Evolutionary conservation across 164 flowering plant genomes (phyloP).

Genomic region (Magnolia changhungtana): DNA sequence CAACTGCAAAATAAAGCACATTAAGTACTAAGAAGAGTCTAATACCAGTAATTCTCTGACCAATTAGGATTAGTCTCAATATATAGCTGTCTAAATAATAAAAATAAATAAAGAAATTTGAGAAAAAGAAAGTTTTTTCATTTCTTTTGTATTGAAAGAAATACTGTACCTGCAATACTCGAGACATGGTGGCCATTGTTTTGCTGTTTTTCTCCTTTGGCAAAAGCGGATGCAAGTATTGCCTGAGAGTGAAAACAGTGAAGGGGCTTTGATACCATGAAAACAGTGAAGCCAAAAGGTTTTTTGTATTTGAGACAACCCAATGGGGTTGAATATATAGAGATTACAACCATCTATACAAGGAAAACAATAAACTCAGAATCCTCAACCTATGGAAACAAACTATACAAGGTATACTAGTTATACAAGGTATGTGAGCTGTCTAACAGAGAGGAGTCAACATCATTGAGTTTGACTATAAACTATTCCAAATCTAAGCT

Average conservation of each 20-base stretch:
- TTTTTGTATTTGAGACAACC: too few species aligned
- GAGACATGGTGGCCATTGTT: conserved; percentile 53
- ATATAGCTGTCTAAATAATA: neutral
- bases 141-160: neutral
- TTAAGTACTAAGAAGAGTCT: neutral
- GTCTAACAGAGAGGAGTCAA: conserved; percentile 12
- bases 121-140: neutral
- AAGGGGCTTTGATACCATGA: too few species aligned
- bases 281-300: too few species aligned
- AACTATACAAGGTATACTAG: too few species aligned
- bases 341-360: too few species aligned
- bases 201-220: conserved; percentile 55
- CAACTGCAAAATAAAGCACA: conserved; percentile 46
- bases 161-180: conserved; percentile 72
- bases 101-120: neutral
- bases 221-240: conserved; percentile 84
- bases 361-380: too few species aligned
- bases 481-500: neutral
- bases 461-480: neutral
- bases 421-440: too few species aligned
- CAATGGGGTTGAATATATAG: too few species aligned
- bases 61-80: neutral
- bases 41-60: neutral
- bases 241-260: conserved; percentile 43
- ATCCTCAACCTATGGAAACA: too few species aligned